Evolutionary conservation across 176 grass and related monocot genomes (phyloP).

Genomic region (Hyparrhenia diplandra): DNA sequence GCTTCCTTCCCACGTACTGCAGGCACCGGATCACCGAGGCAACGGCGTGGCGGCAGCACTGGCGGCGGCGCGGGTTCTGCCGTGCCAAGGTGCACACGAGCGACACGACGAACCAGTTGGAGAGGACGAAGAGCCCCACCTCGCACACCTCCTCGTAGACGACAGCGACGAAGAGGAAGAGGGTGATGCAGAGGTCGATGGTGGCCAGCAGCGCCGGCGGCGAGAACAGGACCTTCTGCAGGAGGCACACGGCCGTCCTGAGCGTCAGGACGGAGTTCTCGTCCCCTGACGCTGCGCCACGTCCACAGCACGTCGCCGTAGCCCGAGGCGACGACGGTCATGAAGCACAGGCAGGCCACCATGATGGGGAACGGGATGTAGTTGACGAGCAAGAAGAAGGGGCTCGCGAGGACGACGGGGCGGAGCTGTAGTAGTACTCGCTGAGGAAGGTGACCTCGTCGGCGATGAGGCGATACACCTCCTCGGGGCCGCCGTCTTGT

Average conservation of each 20-base stretch:
- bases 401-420: too few species aligned
- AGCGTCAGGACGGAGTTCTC: not conserved
- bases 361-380: too few species aligned
- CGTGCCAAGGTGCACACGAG: not conserved
- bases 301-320: not conserved
- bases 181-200: not conserved
- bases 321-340: not conserved
- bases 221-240: not conserved
- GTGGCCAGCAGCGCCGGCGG: not conserved
- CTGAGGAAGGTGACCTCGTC: not conserved
- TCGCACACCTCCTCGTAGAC: not conserved
- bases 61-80: too few species aligned
- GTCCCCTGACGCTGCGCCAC: too few species aligned
- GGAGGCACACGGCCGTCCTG: not conserved
- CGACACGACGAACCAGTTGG: conserved; percentile 4
- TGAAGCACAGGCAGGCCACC: not conserved
- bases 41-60: too few species aligned
- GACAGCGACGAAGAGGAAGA: not conserved
- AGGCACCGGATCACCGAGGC: not conserved
- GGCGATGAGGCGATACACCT: not conserved
- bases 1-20: not conserved
- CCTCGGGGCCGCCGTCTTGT: not conserved
- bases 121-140: not conserved
- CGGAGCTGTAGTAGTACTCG: too few species aligned
- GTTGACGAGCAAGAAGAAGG: too few species aligned